Evolutionary conservation across 2,329 filamentous ascomycete genomes (phyloP), one percentile per base, ranked within the genome.

Genomic region (Botryosphaeria dothidea): DNA sequence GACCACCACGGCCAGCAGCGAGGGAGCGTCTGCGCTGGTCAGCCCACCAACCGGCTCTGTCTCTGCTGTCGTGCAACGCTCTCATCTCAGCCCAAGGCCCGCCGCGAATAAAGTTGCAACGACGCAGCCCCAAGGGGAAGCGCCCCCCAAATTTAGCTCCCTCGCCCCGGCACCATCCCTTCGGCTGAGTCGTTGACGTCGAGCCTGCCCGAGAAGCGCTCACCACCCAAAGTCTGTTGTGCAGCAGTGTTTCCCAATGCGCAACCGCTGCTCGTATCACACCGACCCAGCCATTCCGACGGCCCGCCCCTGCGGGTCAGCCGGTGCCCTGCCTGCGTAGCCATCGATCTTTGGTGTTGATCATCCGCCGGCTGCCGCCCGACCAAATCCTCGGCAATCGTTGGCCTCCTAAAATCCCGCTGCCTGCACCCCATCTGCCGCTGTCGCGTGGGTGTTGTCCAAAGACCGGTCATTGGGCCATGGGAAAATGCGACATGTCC

Each of bases 91-190:
- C 49, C 49, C 49, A 52, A 52, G 27, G 29, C 27, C 17, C 46
- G 46, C 46, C 46, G 46, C 46, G 23, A 31, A 46, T 60, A 60
- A 46, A 60, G 56, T 60, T 48, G 56, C n/a, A 60, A 34, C 41
- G 38, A 58, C 56, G 56, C 56, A 23, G 6, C 56, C 17, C 8
- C 19, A 58, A 58, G 56, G 38, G 25, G 34, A 56, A 41, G 52
- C 52, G 52, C 52, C 52, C 36, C 54, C 54, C 54, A 58, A 58
- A 58, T 41, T 58, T 58, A 58, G 54, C 54, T 13, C 38, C 13
- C 13, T 7, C 4, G 8, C 17, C 31, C 54, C 54, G 27, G 23
- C 54, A 4, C 6, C 34, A 31, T n/a, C 34, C 38, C 38, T 41
- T 17, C 15, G 5, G 8, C 19, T 48, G 45, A 48, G 45, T 48